Evolutionary conservation across 345 rosid genomes (phyloP).

Genomic region (Streptanthus diversifolius): DNA sequence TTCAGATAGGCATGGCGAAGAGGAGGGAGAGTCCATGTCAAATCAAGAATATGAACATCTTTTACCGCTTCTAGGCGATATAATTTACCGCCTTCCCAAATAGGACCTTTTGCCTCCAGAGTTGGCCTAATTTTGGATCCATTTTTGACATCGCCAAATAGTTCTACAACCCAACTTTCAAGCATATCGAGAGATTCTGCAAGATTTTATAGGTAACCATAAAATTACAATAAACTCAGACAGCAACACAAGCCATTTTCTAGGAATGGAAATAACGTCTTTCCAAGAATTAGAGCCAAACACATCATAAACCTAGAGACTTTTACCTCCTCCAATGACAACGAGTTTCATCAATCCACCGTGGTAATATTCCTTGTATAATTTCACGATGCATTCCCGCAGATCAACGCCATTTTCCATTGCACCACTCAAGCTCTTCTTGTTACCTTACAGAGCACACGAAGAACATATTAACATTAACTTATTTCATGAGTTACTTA

Average conservation of each 20-base stretch:
- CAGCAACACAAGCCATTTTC: not conserved
- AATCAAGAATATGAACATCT: constrained; percentile 82
- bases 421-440: constrained; percentile 88
- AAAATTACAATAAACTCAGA: not conserved
- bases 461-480: constrained; percentile 10
- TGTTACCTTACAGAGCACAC: constrained; percentile 61
- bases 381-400: constrained; percentile 62
- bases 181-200: constrained; percentile 90
- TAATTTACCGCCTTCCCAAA: constrained; percentile 77
- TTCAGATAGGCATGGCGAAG: constrained; percentile 81
- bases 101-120: constrained; percentile 57
- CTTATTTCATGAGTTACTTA: constrained; percentile 14
- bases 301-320: constrained; percentile 14
- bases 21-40: constrained; percentile 87
- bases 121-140: constrained; percentile 61
- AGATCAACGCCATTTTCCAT: constrained; percentile 79
- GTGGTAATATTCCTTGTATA: constrained; percentile 67
- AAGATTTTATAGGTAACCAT: constrained; percentile 20
- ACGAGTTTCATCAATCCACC: constrained; percentile 95
- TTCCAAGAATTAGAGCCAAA: constrained; percentile 2
- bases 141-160: constrained; percentile 59
- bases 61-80: constrained; percentile 84
- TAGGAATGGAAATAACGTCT: not conserved
- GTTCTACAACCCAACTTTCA: constrained; percentile 83
- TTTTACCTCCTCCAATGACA: constrained; percentile 94